Percentiles rank a stretch among this genome's conserved stretches.
phyloP scores from a whole-genome alignment of 345 rosid genomes.

The Syzygium jambos region DNA sequence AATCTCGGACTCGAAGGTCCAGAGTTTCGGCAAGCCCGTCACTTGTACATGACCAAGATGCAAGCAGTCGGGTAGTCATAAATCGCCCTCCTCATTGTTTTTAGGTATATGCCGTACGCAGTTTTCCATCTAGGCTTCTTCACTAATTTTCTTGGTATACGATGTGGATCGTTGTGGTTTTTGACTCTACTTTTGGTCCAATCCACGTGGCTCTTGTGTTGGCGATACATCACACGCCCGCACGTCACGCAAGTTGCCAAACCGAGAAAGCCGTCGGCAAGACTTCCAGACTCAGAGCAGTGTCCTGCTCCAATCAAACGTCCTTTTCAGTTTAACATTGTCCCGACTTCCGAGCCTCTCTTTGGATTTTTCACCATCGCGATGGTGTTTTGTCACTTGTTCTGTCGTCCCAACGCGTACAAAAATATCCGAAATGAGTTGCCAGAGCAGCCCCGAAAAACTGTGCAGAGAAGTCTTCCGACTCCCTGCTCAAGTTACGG shows the following conservation, averaged over 20 bases:
- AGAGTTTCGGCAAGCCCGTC: background rate
- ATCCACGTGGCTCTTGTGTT: background rate
- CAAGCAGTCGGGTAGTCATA: background rate
- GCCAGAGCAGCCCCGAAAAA: background rate
- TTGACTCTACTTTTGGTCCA: background rate
- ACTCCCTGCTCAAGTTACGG: background rate
- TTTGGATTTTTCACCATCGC: background rate
- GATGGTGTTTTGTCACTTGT: background rate
- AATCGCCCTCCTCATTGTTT: background rate
- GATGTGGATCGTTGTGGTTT: background rate
- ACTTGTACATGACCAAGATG: background rate
- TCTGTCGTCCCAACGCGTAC: background rate
- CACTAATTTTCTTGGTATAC: background rate
- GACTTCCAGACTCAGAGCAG: background rate
- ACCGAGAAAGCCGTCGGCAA: background rate
- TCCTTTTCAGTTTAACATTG: background rate
- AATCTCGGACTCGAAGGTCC: background rate
- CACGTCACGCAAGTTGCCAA: background rate
- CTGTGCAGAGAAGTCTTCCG: background rate
- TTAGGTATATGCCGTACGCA: background rate
- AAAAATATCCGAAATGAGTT: background rate
- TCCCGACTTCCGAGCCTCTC: background rate
- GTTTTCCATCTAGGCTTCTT: background rate
- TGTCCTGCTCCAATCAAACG: background rate
- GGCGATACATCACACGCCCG: background rate